These are phyloP conservation scores for Salix caprea DNA, from an alignment of 345 rosid species.

Conservation along the genomic window DNA sequence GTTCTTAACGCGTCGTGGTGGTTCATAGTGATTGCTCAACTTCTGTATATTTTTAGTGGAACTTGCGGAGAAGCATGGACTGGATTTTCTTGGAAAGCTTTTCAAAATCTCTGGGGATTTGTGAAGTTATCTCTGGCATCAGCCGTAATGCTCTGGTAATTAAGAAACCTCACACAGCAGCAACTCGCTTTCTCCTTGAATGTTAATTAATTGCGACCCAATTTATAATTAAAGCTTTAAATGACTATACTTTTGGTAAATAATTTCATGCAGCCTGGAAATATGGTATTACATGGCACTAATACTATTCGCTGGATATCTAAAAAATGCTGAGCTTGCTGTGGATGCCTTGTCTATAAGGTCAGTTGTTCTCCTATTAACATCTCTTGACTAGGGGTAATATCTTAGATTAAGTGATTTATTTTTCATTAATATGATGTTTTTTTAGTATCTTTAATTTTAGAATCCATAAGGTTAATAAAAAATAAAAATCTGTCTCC, in stretches of 20 bases:
- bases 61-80: conserved; percentile 8
- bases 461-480: too few relatives aligned
- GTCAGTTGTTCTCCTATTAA: not conserved
- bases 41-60: conserved; percentile 13
- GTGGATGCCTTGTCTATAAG: conserved; percentile 21
- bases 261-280: conserved; percentile 15
- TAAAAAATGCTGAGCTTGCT: conserved; percentile 17
- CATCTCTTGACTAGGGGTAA: too few relatives aligned
- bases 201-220: too few relatives aligned
- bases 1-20: conserved; percentile 31
- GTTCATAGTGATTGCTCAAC: conserved; percentile 18
- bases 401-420: too few relatives aligned
- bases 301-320: conserved; percentile 17
- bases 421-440: too few relatives aligned
- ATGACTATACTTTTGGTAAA: not conserved
- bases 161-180: not conserved
- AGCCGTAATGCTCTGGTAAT: conserved; percentile 19
- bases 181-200: not conserved
- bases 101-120: conserved; percentile 16
- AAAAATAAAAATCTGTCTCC: too few relatives aligned
- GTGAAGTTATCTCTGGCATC: conserved; percentile 16
- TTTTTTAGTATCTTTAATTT: too few relatives aligned
- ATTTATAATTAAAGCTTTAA: not conserved
- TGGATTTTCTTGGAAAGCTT: conserved; percentile 19
- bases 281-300: conserved; percentile 25